phyloP scores from a whole-genome alignment of 2,329 filamentous ascomycete species.

The Colletotrichum plurivorum region DNA sequence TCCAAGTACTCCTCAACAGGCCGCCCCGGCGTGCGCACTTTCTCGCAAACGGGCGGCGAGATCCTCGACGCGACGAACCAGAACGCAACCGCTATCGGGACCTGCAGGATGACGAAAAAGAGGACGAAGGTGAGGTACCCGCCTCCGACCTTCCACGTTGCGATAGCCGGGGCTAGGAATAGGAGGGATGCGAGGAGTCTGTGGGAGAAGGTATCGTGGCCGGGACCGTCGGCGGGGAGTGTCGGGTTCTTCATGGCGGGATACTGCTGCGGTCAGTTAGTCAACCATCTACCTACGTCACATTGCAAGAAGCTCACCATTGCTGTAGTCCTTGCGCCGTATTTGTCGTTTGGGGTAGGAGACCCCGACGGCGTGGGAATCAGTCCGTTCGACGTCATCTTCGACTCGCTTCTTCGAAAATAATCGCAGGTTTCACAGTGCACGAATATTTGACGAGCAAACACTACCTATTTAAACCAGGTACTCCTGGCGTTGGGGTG shows the following conservation, averaged over 20 bases:
- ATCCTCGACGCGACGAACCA: constrained; percentile 82
- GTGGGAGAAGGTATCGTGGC: constrained; percentile 85
- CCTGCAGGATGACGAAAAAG: not conserved
- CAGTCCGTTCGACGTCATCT: not conserved
- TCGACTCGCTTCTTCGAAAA: not conserved
- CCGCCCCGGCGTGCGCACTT: constrained; percentile 81
- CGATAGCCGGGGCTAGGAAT: constrained; percentile 76
- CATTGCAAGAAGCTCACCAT: not conserved
- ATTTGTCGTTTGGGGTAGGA: not conserved
- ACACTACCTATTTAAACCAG: not conserved
- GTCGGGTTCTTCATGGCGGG: constrained; percentile 89
- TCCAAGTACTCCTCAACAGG: constrained; percentile 86
- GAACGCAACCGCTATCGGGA: constrained; percentile 58
- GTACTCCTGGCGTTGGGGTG: not conserved
- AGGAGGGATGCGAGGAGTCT: constrained; percentile 76
- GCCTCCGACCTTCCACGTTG: constrained; percentile 83
- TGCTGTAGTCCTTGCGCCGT: not conserved
- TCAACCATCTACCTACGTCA: not conserved
- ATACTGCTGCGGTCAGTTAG: not conserved
- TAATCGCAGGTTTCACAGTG: too few species aligned
- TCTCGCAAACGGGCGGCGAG: constrained; percentile 87
- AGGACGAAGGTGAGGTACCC: constrained; percentile 57
- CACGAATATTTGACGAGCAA: too few species aligned
- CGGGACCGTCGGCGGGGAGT: constrained; percentile 83
- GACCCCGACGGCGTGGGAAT: constrained; percentile 6